Evolutionary conservation across 169 alveolate genomes (phyloP).

Genomic region (Babesia ovis): DNA sequence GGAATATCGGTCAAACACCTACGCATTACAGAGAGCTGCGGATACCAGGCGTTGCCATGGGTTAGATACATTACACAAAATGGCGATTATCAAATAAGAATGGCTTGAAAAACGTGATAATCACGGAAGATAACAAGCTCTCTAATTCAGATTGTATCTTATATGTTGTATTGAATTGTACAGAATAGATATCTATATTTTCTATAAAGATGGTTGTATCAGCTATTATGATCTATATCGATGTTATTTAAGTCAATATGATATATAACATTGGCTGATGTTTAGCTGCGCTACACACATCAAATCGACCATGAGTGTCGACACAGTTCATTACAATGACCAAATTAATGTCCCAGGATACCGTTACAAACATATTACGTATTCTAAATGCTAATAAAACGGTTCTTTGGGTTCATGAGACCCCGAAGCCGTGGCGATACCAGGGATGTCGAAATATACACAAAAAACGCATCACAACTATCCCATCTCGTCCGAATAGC

Average conservation of each 20-base stretch:
- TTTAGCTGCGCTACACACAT: no score
- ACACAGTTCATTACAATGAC: no score
- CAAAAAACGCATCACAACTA: conserved; percentile 56
- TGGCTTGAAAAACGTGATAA: conserved; percentile 72
- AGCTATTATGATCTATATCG: no score
- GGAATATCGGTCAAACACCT: conserved; percentile 97
- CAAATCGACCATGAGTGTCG: no score
- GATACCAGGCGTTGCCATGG: conserved; percentile 99
- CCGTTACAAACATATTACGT: no score
- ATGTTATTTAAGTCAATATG: no score
- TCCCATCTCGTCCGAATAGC: conserved; percentile 40
- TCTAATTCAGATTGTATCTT: not conserved
- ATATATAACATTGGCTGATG: no score
- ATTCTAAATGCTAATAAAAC: conserved; percentile 9
- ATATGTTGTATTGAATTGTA: not conserved
- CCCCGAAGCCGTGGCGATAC: conserved; percentile 9
- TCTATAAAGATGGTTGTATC: no score
- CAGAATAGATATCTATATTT: not conserved
- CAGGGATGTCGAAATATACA: conserved; percentile 27
- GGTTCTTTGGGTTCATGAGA: conserved; percentile 53
- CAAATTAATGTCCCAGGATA: no score
- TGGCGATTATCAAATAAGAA: conserved; percentile 99
- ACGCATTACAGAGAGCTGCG: conserved; percentile 95
- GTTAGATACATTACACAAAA: conserved; percentile 98
- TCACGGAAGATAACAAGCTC: not conserved